phyloP scores from a whole-genome alignment of 2,329 filamentous ascomycete genomes.

The Stachybotrys chartarum region DNA sequence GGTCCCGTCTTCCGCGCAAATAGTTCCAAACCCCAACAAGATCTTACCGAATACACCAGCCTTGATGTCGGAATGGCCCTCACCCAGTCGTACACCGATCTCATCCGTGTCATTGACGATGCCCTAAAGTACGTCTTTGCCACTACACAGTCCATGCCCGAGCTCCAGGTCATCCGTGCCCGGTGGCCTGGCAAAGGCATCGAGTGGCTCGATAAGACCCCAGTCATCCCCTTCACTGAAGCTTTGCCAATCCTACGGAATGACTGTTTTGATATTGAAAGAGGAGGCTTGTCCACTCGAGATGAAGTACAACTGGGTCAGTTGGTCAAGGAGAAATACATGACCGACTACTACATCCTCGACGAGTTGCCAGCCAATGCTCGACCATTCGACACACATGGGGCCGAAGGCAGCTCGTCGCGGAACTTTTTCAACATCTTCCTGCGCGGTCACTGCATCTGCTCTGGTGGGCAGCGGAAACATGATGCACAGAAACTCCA shows the following conservation, averaged over 20 bases:
- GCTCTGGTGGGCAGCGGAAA: slow-evolving; percentile 89
- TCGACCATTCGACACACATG: slow-evolving; percentile 88
- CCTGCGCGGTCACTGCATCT: slow-evolving; percentile 85
- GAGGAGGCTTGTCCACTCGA: slow-evolving; percentile 74
- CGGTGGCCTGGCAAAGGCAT: slow-evolving; percentile 84
- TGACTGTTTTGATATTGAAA: slow-evolving; percentile 67
- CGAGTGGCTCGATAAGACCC: slow-evolving; percentile 79
- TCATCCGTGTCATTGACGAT: slow-evolving; percentile 68
- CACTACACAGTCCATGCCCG: slow-evolving; percentile 41
- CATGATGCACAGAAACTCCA: slow-evolving; percentile 70
- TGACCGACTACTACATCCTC: slow-evolving; percentile 87
- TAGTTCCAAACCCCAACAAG: slow-evolving; percentile 91
- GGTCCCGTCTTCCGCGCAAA: slow-evolving; percentile 77
- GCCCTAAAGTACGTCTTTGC: slow-evolving; percentile 68
- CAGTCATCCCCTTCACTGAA: slow-evolving; percentile 71
- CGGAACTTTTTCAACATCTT: slow-evolving; percentile 84
- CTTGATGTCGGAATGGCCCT: slow-evolving; percentile 91
- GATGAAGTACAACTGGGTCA: slow-evolving; percentile 83
- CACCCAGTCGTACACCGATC: slow-evolving; percentile 82
- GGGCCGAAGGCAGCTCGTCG: slow-evolving; percentile 62
- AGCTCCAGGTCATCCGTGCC: slow-evolving; percentile 72
- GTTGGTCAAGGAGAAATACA: slow-evolving; percentile 77
- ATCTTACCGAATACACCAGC: slow-evolving; percentile 91
- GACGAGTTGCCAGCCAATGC: slow-evolving; percentile 86
- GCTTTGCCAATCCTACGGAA: slow-evolving; percentile 76